phyloP scores from a whole-genome alignment of 495 filamentous ascomycete genomes.

The Hypomontagnella submonticulosa region DNA sequence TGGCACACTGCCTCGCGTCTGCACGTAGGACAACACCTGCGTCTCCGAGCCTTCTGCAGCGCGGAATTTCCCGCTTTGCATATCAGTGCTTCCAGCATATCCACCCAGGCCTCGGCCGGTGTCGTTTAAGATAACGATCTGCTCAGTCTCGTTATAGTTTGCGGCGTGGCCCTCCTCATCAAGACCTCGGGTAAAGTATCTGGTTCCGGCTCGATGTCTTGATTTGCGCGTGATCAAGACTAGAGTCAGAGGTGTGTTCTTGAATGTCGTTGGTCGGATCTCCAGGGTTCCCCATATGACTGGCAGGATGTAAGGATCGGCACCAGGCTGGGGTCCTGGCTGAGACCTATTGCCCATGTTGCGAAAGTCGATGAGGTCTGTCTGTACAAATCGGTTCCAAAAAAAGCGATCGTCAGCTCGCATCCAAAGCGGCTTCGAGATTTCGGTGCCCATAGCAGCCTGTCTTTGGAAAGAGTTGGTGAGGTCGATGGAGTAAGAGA shows the following conservation, averaged over 20 bases:
- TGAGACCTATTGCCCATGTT: conserved; percentile 61
- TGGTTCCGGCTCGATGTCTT: conserved; percentile 84
- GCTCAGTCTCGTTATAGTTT: conserved; percentile 99
- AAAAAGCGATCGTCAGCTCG: conserved; percentile 97
- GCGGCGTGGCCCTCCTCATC: conserved; percentile 94
- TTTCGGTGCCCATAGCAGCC: conserved; percentile 73
- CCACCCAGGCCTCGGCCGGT: conserved; percentile 75
- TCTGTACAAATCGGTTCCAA: conserved; percentile 94
- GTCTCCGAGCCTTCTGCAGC: conserved; percentile 72
- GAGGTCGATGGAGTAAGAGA: conserved; percentile 94
- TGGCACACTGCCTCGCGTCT: conserved; percentile 93
- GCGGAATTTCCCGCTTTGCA: conserved; percentile 74
- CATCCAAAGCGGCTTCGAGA: conserved; percentile 82
- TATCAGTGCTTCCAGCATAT: conserved; percentile 78
- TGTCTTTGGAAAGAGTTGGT: conserved; percentile 97
- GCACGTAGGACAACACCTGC: conserved; percentile 92
- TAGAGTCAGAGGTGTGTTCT: conserved; percentile 82
- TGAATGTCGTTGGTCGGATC: conserved; percentile 83
- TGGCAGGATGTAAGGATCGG: conserved; percentile 93
- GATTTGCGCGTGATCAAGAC: conserved; percentile 88
- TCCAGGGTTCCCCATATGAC: conserved; percentile 95
- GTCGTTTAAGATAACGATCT: conserved; percentile 88
- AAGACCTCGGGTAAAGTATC: conserved; percentile 93
- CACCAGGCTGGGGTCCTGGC: conserved; percentile 75
- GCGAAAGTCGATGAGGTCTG: conserved; percentile 89